phyloP scores from a whole-genome alignment of 2,329 filamentous ascomycete genomes.

The Calonectria pauciramosa region DNA sequence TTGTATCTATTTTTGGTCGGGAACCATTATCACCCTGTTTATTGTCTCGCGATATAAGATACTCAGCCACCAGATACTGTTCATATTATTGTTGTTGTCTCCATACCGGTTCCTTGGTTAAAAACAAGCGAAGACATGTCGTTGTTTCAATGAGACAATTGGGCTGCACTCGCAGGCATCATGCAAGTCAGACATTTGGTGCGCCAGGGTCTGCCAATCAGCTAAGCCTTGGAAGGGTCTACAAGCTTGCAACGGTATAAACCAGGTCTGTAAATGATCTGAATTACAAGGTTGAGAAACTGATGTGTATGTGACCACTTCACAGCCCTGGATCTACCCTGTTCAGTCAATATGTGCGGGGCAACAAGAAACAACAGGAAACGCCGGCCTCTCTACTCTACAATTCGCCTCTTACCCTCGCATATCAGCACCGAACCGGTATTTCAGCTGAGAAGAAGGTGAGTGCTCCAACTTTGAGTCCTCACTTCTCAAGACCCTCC shows the following conservation, averaged over 20 bases:
- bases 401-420: constrained; percentile 42
- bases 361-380: constrained; percentile 29
- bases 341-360: constrained; percentile 29
- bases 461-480: background rate
- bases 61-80: constrained; percentile 26
- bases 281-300: constrained; percentile 26
- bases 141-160: background rate
- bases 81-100: constrained; percentile 15
- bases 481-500: constrained; percentile 70
- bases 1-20: constrained; percentile 33
- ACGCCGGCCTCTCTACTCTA: constrained; percentile 48
- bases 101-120: background rate
- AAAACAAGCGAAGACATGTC: background rate
- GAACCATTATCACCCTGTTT: constrained; percentile 28
- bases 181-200: background rate
- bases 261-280: constrained; percentile 31
- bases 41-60: constrained; percentile 20
- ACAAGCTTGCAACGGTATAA: constrained; percentile 33
- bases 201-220: background rate
- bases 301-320: constrained; percentile 27
- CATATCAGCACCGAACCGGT: background rate
- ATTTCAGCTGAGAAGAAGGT: background rate
- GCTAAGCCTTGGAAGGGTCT: background rate
- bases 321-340: constrained; percentile 34
- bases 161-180: background rate